Evolutionary conservation across 305 asterid genomes (phyloP).

Genomic region (Solanum hybrid): DNA sequence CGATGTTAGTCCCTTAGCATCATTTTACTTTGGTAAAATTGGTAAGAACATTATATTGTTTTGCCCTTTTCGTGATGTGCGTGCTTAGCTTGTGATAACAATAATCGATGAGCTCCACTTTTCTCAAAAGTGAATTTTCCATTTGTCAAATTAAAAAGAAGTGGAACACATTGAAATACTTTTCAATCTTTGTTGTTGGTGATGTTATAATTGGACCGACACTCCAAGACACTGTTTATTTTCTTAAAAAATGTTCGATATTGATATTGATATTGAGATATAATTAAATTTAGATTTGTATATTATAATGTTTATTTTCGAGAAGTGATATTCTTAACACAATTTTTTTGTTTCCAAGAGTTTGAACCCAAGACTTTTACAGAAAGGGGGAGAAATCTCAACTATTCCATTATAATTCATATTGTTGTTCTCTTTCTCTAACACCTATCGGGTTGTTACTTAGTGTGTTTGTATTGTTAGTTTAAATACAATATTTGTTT

Average conservation of each 20-base stretch:
- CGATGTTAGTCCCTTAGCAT: background rate
- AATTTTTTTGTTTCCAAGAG: background rate
- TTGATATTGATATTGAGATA: accelerated
- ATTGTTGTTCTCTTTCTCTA: background rate
- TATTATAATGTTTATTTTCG: background rate
- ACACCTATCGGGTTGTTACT: background rate
- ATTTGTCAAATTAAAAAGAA: background rate
- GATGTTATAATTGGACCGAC: background rate
- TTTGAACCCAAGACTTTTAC: background rate
- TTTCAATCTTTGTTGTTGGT: background rate
- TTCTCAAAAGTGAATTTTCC: background rate
- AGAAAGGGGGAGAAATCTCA: background rate
- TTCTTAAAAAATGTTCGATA: too few species aligned
- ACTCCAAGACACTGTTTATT: background rate
- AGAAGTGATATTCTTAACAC: accelerated
- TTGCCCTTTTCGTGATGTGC: background rate
- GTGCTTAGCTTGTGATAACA: background rate
- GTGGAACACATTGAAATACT: background rate
- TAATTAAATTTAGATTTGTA: background rate
- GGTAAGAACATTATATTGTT: background rate
- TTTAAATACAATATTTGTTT: too few species aligned
- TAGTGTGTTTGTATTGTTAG: too few species aligned
- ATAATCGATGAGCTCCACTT: background rate
- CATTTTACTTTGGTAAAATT: background rate
- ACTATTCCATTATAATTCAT: background rate